Percentiles rank a stretch among this genome's conserved stretches.
Conservation (phyloP, 371 early-diverging fungal genomes). For the Lichtheimia ornata region DNA sequence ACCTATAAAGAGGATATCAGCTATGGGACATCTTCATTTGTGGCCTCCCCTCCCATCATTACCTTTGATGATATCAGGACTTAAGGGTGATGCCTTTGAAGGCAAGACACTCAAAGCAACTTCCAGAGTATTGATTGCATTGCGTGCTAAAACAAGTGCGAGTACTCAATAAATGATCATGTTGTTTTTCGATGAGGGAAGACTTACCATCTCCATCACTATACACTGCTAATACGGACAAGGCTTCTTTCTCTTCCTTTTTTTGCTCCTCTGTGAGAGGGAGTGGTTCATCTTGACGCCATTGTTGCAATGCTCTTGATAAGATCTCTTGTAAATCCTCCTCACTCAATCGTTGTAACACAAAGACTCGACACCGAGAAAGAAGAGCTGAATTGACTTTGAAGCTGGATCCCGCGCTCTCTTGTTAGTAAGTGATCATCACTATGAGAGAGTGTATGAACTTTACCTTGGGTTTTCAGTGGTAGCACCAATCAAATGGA, state of each 20-base stretch:
- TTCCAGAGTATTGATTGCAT: constrained; percentile 72
- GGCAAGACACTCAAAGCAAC: constrained; percentile 52
- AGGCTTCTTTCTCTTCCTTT: constrained; percentile 32
- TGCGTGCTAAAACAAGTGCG: constrained; percentile 47
- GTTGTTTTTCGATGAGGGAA: not conserved
- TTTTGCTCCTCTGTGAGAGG: constrained; percentile 3
- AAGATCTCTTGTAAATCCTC: constrained; percentile 64
- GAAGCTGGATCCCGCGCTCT: constrained; percentile 43
- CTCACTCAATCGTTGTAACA: constrained; percentile 63
- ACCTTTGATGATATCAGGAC: constrained; percentile 37
- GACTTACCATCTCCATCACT: constrained; percentile 73
- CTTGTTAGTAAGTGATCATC: not conserved
- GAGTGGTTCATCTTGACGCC: constrained; percentile 30
- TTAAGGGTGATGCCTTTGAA: constrained; percentile 21
- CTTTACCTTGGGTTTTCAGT: constrained; percentile 86
- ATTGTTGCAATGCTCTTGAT: constrained; percentile 52
- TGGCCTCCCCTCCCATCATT: not conserved
- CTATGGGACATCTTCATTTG: not conserved
- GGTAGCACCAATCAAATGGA: constrained; percentile 82
- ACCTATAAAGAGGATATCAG: constrained; percentile 9
- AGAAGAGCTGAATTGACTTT: constrained; percentile 81
- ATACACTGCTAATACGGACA: constrained; percentile 51
- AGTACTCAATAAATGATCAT: not conserved
- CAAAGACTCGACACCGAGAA: constrained; percentile 79
- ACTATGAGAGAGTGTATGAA: not conserved